Base-by-base conservation (phyloP, 2,329 filamentous ascomycete species). In the Meredithiella fracta region DNA sequence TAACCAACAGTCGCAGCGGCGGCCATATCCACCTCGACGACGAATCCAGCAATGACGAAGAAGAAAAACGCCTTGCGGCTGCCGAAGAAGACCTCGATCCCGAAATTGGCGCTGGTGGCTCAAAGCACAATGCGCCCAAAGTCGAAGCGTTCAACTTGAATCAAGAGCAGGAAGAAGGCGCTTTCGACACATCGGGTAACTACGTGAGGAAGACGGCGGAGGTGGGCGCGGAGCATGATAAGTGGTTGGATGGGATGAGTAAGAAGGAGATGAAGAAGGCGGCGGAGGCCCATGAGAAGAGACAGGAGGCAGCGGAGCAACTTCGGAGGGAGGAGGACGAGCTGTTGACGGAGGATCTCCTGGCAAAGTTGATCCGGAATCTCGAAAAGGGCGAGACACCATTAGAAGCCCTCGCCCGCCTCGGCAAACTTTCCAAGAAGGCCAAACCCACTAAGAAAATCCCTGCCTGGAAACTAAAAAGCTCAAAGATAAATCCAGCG, bases 121-220 rank as follows among this genome's bases (percentile, higher is more conserved):
- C 94, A 63, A 97, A 96, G 71, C 86, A 82, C 63, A 88, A 96
- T 67, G 92, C 92, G 1, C 92, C 92, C 1, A 87, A 92, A 66
- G 77, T 98, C 4, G 92, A 97, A 67, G 91, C 91, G 2, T 98
- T 98, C 75, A 97, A 98, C 65, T 86, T 98, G 75, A 82, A 80
- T 58, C 73, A 79, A 11, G 92, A 98, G 67, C 83, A 94, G 67
- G 89, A 97, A 64, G 91, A 97, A 62, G 92, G 92, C 1, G 78
- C 82, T 9, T 98, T 96, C 64, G 92, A 98, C 66, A 85, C 92
- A 62, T 73, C 82, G 1, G 91, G 91, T 8, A 98, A 97, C 67
- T 98, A 82, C 66, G 80, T 98, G 47, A 81, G 92, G 57, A 94
- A 94, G 67, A 90, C 90, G 0, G 78, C 72, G 7, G 92, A 98